Conservation (phyloP, 2,329 filamentous ascomycete species). For the Alternaria metachromatica region DNA sequence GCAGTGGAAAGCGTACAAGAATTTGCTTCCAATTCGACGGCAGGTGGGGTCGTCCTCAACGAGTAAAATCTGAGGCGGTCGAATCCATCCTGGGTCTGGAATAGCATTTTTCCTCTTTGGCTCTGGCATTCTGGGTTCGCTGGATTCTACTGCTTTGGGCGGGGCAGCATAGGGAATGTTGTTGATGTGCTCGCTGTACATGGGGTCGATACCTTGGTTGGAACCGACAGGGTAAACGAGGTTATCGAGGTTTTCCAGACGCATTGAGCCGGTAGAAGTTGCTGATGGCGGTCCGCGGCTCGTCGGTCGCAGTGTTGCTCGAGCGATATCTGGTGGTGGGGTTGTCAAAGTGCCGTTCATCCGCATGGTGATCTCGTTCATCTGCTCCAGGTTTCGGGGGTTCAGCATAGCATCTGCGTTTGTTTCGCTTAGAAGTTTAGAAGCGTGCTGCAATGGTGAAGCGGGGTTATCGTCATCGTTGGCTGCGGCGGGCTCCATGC, state of each 20-base stretch:
- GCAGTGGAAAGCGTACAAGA: slow-evolving; percentile 69
- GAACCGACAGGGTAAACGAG: slow-evolving; percentile 91
- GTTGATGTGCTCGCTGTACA: slow-evolving; percentile 91
- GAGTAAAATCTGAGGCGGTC: slow-evolving; percentile 79
- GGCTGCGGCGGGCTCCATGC: slow-evolving; percentile 51
- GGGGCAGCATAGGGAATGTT: slow-evolving; percentile 88
- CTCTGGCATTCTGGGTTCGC: slow-evolving; percentile 58
- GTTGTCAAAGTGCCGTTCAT: slow-evolving; percentile 63
- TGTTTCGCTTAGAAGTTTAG: slow-evolving; percentile 69
- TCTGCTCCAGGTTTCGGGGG: slow-evolving; percentile 68
- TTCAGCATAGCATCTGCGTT: slow-evolving; percentile 71
- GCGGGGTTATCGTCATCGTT: slow-evolving; percentile 68
- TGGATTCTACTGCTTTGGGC: slow-evolving; percentile 64
- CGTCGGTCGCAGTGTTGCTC: slow-evolving; percentile 54
- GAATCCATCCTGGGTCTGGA: slow-evolving; percentile 69
- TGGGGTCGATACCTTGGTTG: slow-evolving; percentile 91
- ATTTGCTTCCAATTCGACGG: slow-evolving; percentile 70
- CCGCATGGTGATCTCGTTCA: slow-evolving; percentile 65
- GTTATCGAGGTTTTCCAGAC: slow-evolving; percentile 67
- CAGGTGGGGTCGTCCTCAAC: slow-evolving; percentile 82
- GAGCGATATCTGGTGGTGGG: slow-evolving; percentile 61
- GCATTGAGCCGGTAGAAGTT: slow-evolving; percentile 59
- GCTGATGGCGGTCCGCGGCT: slow-evolving; percentile 56
- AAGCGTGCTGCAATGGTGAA: slow-evolving; percentile 71
- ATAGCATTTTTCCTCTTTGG: slow-evolving; percentile 67